phyloP scores from a whole-genome alignment of 23 red algal genomes.

The Gracilariopsis chorda region DNA sequence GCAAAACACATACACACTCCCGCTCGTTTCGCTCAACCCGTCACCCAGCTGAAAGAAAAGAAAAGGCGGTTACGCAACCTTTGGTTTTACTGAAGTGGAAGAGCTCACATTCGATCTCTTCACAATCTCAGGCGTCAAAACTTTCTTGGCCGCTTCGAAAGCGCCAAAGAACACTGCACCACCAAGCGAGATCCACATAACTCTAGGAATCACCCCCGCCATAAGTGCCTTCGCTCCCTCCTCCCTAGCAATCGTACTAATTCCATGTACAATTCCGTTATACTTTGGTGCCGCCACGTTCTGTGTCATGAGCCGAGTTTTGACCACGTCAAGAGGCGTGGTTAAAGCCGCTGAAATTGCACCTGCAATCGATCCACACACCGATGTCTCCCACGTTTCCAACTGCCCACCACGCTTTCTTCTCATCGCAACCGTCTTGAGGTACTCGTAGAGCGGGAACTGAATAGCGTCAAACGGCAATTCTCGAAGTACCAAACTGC shows the following conservation, averaged over 20 bases:
- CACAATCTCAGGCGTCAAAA: constrained; percentile 5
- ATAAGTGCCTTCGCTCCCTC: constrained; percentile 81
- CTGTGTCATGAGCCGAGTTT: constrained; percentile 92
- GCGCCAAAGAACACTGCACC: constrained; percentile 98
- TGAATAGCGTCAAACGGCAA: constrained; percentile 97
- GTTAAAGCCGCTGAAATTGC: constrained; percentile 92
- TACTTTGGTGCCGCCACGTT: constrained; percentile 37
- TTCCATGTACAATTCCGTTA: constrained; percentile 58
- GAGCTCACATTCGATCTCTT: not conserved
- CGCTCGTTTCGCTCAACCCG: no score
- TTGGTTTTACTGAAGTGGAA: no score
- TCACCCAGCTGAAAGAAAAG: no score
- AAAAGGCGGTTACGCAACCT: no score
- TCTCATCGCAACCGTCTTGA: constrained; percentile 60
- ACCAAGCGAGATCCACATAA: constrained; percentile 96
- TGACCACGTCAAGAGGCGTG: constrained; percentile 96
- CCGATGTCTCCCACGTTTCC: constrained; percentile 74
- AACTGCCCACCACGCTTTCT: constrained; percentile 3
- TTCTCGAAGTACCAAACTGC: constrained; percentile 82
- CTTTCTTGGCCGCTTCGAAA: constrained; percentile 74
- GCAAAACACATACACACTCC: no score
- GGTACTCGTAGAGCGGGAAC: constrained; percentile 95
- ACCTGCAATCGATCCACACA: constrained; percentile 86
- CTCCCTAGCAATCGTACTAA: constrained; percentile 78
- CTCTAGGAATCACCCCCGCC: constrained; percentile 75